Percentiles rank a stretch among this genome's conserved stretches.
Evolutionary conservation across 768 basidiomycete genomes (phyloP).

Genomic region (Serendipita vermifera): DNA sequence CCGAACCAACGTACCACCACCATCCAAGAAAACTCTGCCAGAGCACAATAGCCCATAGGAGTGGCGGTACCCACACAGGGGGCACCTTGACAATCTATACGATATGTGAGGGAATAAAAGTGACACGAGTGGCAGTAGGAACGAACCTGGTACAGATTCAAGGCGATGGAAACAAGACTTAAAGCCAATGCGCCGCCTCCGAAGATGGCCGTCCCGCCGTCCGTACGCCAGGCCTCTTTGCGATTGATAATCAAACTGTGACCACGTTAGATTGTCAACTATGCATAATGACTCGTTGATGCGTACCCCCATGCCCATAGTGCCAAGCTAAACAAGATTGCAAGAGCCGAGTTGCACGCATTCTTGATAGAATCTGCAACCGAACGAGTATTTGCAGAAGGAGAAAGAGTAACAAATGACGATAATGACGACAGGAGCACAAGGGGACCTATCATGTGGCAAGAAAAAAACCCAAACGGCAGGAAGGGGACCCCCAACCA

Average conservation of each 20-base stretch:
- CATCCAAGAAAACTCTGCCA: constrained; percentile 92
- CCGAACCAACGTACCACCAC: constrained; percentile 96
- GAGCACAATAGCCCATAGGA: constrained; percentile 82
- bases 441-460: constrained; percentile 48
- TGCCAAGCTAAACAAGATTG: constrained; percentile 79
- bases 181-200: constrained; percentile 72
- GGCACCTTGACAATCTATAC: constrained; percentile 79
- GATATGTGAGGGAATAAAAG: constrained; percentile 34
- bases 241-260: constrained; percentile 62
- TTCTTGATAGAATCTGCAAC: constrained; percentile 71
- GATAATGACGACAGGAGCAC: constrained; percentile 48
- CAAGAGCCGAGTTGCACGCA: constrained; percentile 93
- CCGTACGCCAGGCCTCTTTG: constrained; percentile 85
- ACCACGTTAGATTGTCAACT: neutral
- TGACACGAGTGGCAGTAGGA: too few relatives aligned
- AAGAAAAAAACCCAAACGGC: neutral
- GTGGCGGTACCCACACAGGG: constrained; percentile 79
- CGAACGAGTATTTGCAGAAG: constrained; percentile 28
- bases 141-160: constrained; percentile 28
- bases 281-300: neutral
- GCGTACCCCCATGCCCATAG: constrained; percentile 76
- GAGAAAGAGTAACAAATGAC: neutral
- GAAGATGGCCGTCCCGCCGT: constrained; percentile 92
- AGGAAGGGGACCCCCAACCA: constrained; percentile 31
- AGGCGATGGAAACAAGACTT: constrained; percentile 68